Evolutionary conservation across 768 basidiomycete species (phyloP).

Genomic region (Leucocoprinus birnbaumii): DNA sequence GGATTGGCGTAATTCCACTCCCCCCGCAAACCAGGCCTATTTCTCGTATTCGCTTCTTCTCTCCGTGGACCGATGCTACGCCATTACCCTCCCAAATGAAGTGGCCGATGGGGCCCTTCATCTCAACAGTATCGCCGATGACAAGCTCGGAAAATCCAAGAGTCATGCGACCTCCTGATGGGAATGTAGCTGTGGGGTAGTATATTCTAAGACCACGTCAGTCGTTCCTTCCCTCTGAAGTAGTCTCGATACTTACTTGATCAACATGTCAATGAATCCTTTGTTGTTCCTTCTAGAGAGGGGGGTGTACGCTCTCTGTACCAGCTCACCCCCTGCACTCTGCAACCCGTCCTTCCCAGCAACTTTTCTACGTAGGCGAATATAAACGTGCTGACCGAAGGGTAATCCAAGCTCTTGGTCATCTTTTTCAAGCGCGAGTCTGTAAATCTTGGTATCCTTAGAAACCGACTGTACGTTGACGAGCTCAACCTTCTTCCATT

Average conservation of each 20-base stretch:
- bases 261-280: slow-evolving; percentile 49
- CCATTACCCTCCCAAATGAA: slow-evolving; percentile 50
- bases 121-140: slow-evolving; percentile 47
- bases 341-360: slow-evolving; percentile 16
- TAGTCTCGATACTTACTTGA: slow-evolving; percentile 37
- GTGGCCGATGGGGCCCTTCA: slow-evolving; percentile 59
- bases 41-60: slow-evolving; percentile 29
- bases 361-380: slow-evolving; percentile 38
- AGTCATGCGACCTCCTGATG: slow-evolving; percentile 52
- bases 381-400: slow-evolving; percentile 59
- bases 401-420: slow-evolving; percentile 49
- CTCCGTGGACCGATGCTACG: slow-evolving; percentile 31
- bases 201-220: slow-evolving; percentile 33
- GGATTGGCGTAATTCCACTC: slow-evolving; percentile 57
- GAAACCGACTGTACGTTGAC: slow-evolving; percentile 35
- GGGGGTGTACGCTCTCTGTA: slow-evolving; percentile 61
- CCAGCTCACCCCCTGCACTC: slow-evolving; percentile 29
- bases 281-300: slow-evolving; percentile 38
- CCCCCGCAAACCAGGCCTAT: slow-evolving; percentile 59
- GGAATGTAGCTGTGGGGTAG: slow-evolving; percentile 30
- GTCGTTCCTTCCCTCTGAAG: background rate
- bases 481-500: slow-evolving; percentile 48
- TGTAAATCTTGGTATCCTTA: slow-evolving; percentile 47
- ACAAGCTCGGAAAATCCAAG: slow-evolving; percentile 39
- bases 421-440: slow-evolving; percentile 39